phyloP scores from a whole-genome alignment of 1,284 basidiomycete genomes.

The Cutaneotrichosporon arboriforme region DNA sequence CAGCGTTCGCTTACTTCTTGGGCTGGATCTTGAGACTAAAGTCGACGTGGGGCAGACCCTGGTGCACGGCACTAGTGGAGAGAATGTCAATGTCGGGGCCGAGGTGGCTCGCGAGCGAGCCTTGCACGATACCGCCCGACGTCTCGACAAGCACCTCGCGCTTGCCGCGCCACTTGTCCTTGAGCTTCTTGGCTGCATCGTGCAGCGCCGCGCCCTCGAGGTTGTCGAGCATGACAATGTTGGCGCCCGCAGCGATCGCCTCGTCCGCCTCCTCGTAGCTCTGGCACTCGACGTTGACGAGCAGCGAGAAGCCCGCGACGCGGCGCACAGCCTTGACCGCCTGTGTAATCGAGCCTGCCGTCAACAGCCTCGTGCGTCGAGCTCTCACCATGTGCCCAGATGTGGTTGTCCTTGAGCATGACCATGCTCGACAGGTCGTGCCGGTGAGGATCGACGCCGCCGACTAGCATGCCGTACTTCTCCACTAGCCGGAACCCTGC shows the following conservation, averaged over 20 bases:
- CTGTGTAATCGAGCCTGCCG: conserved; percentile 71
- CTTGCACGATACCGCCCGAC: conserved; percentile 85
- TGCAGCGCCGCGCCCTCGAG: conserved; percentile 72
- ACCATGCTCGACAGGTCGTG: conserved; percentile 98
- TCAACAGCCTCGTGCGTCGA: neutral
- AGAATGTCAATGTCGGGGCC: conserved; percentile 81
- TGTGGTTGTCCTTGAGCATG: conserved; percentile 99
- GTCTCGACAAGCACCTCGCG: conserved; percentile 79
- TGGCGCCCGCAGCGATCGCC: conserved; percentile 91
- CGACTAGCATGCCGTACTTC: conserved; percentile 98
- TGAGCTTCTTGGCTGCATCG: conserved; percentile 62
- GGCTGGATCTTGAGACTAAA: conserved; percentile 60
- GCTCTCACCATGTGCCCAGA: conserved; percentile 63
- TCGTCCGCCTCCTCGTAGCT: conserved; percentile 86
- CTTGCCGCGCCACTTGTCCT: conserved; percentile 58
- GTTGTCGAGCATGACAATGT: conserved; percentile 98
- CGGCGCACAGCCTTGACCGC: conserved; percentile 78
- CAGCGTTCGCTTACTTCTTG: conserved; percentile 5
- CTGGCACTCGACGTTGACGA: conserved; percentile 91
- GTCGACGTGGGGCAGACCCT: conserved; percentile 77
- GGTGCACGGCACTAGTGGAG: conserved; percentile 87
- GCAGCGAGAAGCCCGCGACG: conserved; percentile 86
- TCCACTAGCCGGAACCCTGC: conserved; percentile 89
- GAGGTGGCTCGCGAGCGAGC: conserved; percentile 51
- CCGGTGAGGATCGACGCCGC: conserved; percentile 93